These are phyloP conservation scores for Syzygium oleosum DNA, from an alignment of 345 rosid species.

Conservation along the genomic window DNA sequence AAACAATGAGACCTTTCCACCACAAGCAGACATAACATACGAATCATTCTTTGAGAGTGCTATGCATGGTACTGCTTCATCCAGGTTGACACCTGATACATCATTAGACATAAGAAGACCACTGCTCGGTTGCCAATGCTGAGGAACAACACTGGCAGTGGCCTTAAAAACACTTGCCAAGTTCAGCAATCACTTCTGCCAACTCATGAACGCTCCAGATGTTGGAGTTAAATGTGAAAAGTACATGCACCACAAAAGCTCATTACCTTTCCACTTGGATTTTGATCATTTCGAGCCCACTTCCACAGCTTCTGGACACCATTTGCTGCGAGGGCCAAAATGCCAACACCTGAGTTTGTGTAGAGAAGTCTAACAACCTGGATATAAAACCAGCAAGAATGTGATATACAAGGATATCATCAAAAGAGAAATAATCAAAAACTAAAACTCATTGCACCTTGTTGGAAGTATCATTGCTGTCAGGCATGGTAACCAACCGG, in stretches of 20 bases:
- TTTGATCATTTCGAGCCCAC: constrained; percentile 65
- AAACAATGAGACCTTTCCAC: constrained; percentile 83
- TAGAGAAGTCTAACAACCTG: constrained; percentile 81
- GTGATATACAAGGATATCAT: neutral
- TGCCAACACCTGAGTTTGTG: constrained; percentile 73
- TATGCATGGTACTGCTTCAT: constrained; percentile 80
- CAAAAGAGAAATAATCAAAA: neutral
- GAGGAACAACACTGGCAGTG: constrained; percentile 51
- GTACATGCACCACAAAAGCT: neutral
- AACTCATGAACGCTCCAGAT: neutral
- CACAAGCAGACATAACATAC: constrained; percentile 85
- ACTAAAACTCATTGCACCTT: constrained; percentile 39
- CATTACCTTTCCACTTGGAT: constrained; percentile 71
- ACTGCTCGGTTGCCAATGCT: constrained; percentile 83
- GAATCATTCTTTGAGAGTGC: constrained; percentile 92
- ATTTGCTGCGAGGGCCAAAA: constrained; percentile 73
- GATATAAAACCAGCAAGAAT: neutral
- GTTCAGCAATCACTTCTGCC: neutral
- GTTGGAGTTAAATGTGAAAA: neutral
- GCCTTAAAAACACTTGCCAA: constrained; percentile 40
- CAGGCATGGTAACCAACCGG: constrained; percentile 57
- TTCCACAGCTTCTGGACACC: constrained; percentile 76
- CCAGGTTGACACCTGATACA: constrained; percentile 57
- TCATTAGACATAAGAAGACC: constrained; percentile 85
- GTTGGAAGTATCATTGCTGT: constrained; percentile 52